Conservation (phyloP, 108 stramenopile genomes). For the Skeletonema tropicum region DNA sequence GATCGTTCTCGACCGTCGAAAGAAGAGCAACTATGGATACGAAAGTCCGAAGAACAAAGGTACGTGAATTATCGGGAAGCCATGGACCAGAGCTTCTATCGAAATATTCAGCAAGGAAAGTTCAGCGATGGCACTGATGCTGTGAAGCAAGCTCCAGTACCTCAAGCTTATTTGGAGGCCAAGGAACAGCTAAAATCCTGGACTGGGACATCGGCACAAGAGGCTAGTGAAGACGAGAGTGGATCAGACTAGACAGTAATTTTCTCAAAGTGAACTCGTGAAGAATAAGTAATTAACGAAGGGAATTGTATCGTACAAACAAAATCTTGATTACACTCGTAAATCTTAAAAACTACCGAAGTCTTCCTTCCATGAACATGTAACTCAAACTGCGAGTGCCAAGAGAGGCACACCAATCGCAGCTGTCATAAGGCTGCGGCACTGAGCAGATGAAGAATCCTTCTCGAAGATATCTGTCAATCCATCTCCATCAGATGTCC, state of each 20-base stretch:
- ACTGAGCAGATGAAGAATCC: conserved; percentile 12
- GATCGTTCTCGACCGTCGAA: conserved; percentile 80
- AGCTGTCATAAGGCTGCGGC: conserved; percentile 28
- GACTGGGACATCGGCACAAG: not conserved
- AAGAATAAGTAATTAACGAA: no score
- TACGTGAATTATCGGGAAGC: conserved; percentile 25
- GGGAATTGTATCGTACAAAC: not conserved
- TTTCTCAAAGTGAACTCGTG: no score
- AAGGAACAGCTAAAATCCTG: conserved; percentile 33
- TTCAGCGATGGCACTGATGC: conserved; percentile 58
- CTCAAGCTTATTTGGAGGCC: conserved; percentile 36
- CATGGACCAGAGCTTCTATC: conserved; percentile 30
- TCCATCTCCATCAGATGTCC: not conserved
- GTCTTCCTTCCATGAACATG: not conserved
- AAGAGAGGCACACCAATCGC: conserved; percentile 2
- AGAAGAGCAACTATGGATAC: conserved; percentile 83
- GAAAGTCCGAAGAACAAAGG: conserved; percentile 59
- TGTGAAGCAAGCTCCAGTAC: conserved; percentile 52
- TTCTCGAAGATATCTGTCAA: not conserved
- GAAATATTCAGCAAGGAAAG: conserved; percentile 42
- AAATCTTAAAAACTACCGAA: not conserved
- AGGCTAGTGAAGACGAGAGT: not conserved
- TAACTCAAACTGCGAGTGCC: not conserved
- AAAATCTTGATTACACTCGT: not conserved
- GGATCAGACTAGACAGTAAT: not conserved